Evolutionary conservation across 768 basidiomycete genomes (phyloP), one percentile per base, ranked within the genome.

Genomic region (Galerina marginata): DNA sequence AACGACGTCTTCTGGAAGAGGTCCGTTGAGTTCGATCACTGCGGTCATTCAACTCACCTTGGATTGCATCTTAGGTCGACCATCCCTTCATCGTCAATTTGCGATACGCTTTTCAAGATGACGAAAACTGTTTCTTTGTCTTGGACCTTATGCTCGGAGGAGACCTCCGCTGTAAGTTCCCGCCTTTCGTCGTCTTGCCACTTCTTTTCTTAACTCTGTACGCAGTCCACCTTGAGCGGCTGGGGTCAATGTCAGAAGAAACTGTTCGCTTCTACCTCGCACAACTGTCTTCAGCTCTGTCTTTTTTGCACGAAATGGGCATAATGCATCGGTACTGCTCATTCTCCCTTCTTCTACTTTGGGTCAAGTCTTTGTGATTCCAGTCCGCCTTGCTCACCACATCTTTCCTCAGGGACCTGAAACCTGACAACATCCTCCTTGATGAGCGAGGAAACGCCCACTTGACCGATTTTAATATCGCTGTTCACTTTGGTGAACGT

Each of bases 71-170:
- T 51, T 54, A 97, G 95, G 89, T 98, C 67, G 95, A 98, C 77
- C 95, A 97, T 69, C 91, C 95, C 0, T 98, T 90, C 71, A 88
- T 98, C 58, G 95, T 96, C 72, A 97, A 97, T 74, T 69, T 98
- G 73, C 88, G 95, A 39, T 97, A 98, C 72, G 95, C 95, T 16
- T 98, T 98, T 74, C 95, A 98, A 73, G 95, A 98, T 70, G 95
- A 98, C 69, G 95, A 98, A 70, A 96, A 99, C 72, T 96, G 96
- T 67, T 99, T 99, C 81, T 98, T 98, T 69, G 96, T 99, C 16
- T 76, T 99, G 63, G 96, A 99, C 79, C 84, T 99, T 61, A 98
- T 98, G 95, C 82, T 98, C 5, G 95, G 95, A 14, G 95, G 95
- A 15, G 95, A 98, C 75, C 81, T 98, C 55, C 86, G 95, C 64